A percentile compares a stretch with the other conserved stretches of the same genome.
phyloP scores from a whole-genome alignment of 2,329 filamentous ascomycete genomes.

The Xylariaceae sp. region DNA sequence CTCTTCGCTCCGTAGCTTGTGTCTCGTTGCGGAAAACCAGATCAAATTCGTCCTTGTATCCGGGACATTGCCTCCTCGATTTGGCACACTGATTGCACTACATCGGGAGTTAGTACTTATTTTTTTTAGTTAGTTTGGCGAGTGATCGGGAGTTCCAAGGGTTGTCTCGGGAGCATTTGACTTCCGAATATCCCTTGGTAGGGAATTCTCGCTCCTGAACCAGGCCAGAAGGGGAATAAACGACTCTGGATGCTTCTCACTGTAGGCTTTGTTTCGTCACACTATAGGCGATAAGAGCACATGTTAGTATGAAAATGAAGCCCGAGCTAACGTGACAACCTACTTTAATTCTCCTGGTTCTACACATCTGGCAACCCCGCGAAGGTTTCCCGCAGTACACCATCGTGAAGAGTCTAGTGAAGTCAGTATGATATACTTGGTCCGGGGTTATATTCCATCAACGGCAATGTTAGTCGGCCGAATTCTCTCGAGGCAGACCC shows the following conservation, averaged over 20 bases:
- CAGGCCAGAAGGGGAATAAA: too few species aligned
- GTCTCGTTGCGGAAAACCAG: constrained; percentile 75
- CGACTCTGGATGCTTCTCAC: too few species aligned
- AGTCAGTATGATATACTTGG: background rate
- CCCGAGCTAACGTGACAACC: constrained; percentile 22
- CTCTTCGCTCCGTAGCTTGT: constrained; percentile 65
- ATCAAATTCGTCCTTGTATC: constrained; percentile 73
- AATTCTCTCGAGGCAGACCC: background rate
- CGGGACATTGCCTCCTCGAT: constrained; percentile 64
- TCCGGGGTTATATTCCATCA: background rate
- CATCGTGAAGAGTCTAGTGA: constrained; percentile 45
- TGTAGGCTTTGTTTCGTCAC: constrained; percentile 69
- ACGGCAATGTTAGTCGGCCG: background rate
- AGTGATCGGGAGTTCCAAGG: too few species aligned
- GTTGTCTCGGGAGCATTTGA: too few species aligned
- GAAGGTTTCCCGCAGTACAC: constrained; percentile 69
- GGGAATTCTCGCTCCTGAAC: too few species aligned
- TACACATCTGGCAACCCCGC: constrained; percentile 73
- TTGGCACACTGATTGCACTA: constrained; percentile 67
- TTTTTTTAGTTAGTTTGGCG: too few species aligned
- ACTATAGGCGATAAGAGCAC: constrained; percentile 45
- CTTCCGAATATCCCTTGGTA: too few species aligned
- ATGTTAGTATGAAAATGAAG: constrained; percentile 16
- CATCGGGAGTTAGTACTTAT: too few species aligned
- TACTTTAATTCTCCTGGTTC: constrained; percentile 74